Base-by-base conservation (phyloP, 2,329 filamentous ascomycete genomes). In the Xylogone sp. region DNA sequence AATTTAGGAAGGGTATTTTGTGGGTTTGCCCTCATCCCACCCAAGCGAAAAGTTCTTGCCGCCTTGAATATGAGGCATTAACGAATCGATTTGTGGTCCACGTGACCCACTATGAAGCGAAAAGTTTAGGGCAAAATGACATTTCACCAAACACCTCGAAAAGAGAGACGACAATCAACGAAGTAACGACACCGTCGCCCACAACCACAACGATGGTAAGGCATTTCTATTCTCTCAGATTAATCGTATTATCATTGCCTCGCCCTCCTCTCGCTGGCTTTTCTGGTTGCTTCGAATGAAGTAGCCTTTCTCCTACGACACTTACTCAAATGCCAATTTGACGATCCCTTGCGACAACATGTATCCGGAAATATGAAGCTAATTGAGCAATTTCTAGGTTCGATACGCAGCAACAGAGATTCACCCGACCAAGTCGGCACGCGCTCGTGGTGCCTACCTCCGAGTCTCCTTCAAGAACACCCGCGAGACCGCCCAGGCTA, bases 401-500 rank as follows among this genome's bases (percentile, higher is more conserved):
- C 90, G 92, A 78, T 97, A 97, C 91, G 90, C 90, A 78, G 88
- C 88, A 74, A 89, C 86, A 72, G 83, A 91, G 75, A 93, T 95
- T 74, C 81, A 87, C 69, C 79, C 86, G 76, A 83, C 86, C 68
- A 97, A 96, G 85, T 96, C 90, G 80, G 94, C 94, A 77, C 90
- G 93, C 82, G 88, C 93, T 73, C 92, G 94, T 79, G 94, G 95
- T 78, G 91, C 92, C 75, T 99, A 97, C 84, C 89, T 99, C 70
- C 91, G 94, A 75, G 93, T 97, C 69, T 96, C 90, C 68, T 99
- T 97, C 90, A 99, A 99, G 88, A 99, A 99, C 87, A 99, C 94
- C 75, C 91, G 94, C 73, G 95, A 99, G 84, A 97, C 93, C 65
- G 94, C 95, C 63, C 94, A 97, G 83, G 92, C 92, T 70, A 96